Evolutionary conservation across 2,329 filamentous ascomycete species (phyloP), one percentile per base, ranked within the genome.

Genomic region (Aureobasidium lini): DNA sequence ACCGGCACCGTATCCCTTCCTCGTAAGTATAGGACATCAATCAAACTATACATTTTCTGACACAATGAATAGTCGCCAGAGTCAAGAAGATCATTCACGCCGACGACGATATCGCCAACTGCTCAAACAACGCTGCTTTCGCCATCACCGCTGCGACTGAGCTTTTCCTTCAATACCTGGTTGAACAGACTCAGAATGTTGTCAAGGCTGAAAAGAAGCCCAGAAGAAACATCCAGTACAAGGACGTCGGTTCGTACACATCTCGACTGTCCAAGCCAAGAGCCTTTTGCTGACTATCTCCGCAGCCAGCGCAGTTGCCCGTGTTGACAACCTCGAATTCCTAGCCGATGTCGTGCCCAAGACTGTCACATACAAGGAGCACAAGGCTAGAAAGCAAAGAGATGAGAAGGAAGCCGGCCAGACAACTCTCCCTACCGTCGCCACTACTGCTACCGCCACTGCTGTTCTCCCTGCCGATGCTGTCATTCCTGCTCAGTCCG

Each of bases 71-170:
- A 97, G 94, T 97, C 59, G 89, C 94, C 16, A 85, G 94, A 68
- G 90, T 99, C 61, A 96, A 96, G 76, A 96, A 95, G 76, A 96
- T 99, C 71, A 90, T 99, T 62, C 83, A 85, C 50, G 83, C 90
- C 60, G 94, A 99, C 73, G 85, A 89, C 44, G 93, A 96, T 63
- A 88, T 96, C 63, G 80, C 79, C 63, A 84, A 89, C 70, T 95
- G 90, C 73, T 95, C 92, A 48, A 95, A 92, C 73, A 95, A 95
- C 69, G 93, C 93, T 57, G 89, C 92, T 18, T 97, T 97, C 72
- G 86, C 93, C 60, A 95, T 97, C 68, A 92, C 93, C 1, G 81
- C 96, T 62, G 94, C 94, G 23, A 92, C 94, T 3, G 94, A 99
- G 76, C 86, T 96, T 81, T 97, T 99, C 76, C 87, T 99, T 65